Evolutionary conservation across 768 basidiomycete species (phyloP).

Genomic region (Dendrothele bispora): DNA sequence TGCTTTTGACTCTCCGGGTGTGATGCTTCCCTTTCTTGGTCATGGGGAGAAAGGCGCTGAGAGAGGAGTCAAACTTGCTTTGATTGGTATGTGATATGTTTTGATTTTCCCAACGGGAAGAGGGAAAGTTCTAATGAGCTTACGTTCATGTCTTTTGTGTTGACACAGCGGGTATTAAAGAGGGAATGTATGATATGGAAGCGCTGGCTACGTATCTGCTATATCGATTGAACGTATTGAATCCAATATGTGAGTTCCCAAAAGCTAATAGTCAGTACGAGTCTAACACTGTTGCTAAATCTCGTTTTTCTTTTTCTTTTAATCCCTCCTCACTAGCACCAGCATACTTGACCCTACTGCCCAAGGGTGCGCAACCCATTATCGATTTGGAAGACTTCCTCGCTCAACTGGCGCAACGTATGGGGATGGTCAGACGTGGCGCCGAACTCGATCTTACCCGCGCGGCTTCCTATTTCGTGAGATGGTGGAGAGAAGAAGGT

Average conservation of each 20-base stretch:
- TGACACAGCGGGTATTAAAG: conserved; percentile 85
- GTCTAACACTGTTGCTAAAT: background rate
- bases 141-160: background rate
- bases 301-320: background rate
- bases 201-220: conserved; percentile 83
- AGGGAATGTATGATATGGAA: conserved; percentile 85
- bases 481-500: conserved; percentile 85
- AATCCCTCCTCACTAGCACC: conserved; percentile 47
- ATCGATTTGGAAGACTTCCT: conserved; percentile 67
- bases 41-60: conserved; percentile 84
- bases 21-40: conserved; percentile 95
- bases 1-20: conserved; percentile 95
- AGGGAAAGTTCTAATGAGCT: background rate
- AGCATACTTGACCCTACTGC: conserved; percentile 66
- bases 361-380: conserved; percentile 53
- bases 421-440: conserved; percentile 83
- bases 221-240: conserved; percentile 78
- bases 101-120: conserved; percentile 1
- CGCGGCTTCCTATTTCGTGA: conserved; percentile 79
- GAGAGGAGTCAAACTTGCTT: conserved; percentile 88
- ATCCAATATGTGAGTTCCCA: conserved; percentile 61
- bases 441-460: conserved; percentile 68
- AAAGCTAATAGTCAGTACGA: background rate
- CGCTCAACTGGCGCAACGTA: conserved; percentile 62
- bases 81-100: conserved; percentile 73